Evolutionary conservation across 805 yeast species (phyloP), one percentile per base, ranked within the genome.

Genomic region (Cyberlindnera japonica): DNA sequence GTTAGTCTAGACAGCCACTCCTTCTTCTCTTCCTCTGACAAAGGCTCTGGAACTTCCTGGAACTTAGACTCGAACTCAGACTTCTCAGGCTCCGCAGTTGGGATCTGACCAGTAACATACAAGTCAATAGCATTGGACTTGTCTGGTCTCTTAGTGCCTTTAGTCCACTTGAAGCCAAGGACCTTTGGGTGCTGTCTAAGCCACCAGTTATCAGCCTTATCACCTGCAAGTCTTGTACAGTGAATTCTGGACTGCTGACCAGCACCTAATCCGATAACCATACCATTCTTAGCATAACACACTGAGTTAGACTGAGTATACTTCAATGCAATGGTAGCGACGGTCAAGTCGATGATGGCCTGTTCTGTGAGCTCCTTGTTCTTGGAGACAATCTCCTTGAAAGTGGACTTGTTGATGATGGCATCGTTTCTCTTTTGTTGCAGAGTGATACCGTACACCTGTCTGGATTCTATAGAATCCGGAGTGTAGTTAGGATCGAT

Each of bases 141-240:
- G 64, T 93, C 99, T 49, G 98, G 97, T 72, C 96, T 87, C 79
- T 93, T 93, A 54, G 84, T 84, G 61, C 98, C 98, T 72, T 88
- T 88, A 49, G 95, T 95, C 98, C 98, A 93, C 71, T 91, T 78
- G 79, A 93, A 84, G 18, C 71, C 93, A 45, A 93, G 71, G 8
- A 93, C 98, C 63, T 73, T 79, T 54, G 98, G 98, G 69, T 93
- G 99, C 68, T 93, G 98, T 75, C 99, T 84, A 61, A 93, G 77
- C 99, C 99, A 93, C 98, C 98, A 93, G 78, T 90, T 90, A 67
- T 93, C 97, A 52, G 98, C 96, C 75, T 93, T 93, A 62, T 93
- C 99, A 64, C 99, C 99, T 38, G 99, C 99, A 55, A 93, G 78
- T 72, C 99, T 83, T 36, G 99, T 93, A 73, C 99, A 93, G 74